These are phyloP conservation scores for Aspergillus incahuasiensis DNA, from an alignment of 495 filamentous ascomycete species.

Conservation along the genomic window DNA sequence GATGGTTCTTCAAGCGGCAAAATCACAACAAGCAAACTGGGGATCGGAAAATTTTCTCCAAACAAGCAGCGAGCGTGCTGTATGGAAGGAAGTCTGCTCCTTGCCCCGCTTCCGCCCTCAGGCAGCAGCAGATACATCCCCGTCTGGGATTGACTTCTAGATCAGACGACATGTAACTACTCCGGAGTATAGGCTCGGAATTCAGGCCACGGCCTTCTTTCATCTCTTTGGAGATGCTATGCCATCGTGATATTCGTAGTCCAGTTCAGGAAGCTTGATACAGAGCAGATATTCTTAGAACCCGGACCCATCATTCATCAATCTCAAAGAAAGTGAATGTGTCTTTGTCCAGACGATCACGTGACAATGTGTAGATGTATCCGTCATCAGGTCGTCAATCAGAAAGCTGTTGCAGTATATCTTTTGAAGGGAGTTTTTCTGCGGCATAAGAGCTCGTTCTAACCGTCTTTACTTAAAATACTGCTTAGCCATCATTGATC, in stretches of 20 bases:
- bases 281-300: too few relatives aligned
- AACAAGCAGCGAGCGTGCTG: not conserved
- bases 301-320: too few relatives aligned
- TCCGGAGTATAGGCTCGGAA: not conserved
- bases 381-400: conserved; percentile 4
- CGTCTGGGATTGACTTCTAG: not conserved
- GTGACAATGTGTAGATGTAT: not conserved
- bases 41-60: conserved; percentile 2
- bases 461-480: not conserved
- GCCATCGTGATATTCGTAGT: not conserved
- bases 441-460: not conserved
- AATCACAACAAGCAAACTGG: conserved; percentile 42
- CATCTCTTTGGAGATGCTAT: too few relatives aligned
- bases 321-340: not conserved
- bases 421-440: not conserved
- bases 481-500: not conserved
- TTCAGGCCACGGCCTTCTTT: not conserved
- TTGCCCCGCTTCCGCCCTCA: not conserved
- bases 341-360: not conserved
- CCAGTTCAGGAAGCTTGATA: too few relatives aligned
- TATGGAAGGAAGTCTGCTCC: not conserved
- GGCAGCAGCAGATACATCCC: conserved; percentile 1
- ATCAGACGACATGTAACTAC: not conserved
- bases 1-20: conserved; percentile 32
- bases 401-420: not conserved